phyloP scores from a whole-genome alignment of 1,284 basidiomycete genomes.

The Leccinum griseonigrum region DNA sequence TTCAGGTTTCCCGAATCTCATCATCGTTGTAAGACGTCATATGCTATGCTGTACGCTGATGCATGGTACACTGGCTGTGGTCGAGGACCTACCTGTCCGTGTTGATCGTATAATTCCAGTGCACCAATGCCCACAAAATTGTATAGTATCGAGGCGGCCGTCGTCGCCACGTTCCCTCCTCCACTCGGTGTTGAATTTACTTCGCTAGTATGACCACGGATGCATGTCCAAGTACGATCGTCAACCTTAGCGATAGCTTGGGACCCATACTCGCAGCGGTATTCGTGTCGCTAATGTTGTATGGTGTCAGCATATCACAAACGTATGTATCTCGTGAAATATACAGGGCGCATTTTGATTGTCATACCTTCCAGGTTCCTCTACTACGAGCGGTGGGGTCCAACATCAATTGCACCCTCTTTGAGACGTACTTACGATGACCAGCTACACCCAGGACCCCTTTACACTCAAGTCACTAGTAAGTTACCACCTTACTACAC shows the following conservation, averaged over 20 bases:
- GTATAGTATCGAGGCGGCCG: neutral
- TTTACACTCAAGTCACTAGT: conserved; percentile 19
- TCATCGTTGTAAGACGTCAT: neutral
- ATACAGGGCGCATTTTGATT: neutral
- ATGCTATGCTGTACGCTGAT: neutral
- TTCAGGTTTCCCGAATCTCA: neutral
- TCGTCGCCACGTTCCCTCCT: neutral
- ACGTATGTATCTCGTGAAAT: conserved; percentile 16
- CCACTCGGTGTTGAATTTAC: neutral
- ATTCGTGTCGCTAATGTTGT: conserved; percentile 24
- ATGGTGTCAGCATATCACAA: conserved; percentile 27
- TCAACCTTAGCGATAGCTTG: conserved; percentile 21
- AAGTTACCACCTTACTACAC: neutral
- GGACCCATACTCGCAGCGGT: conserved; percentile 24
- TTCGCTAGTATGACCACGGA: conserved; percentile 12
- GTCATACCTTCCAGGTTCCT: conserved; percentile 17
- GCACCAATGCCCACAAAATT: conserved; percentile 11
- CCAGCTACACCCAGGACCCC: conserved; percentile 17
- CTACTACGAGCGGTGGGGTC: conserved; percentile 28
- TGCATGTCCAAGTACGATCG: neutral
- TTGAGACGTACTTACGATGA: conserved; percentile 5
- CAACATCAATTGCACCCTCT: neutral
- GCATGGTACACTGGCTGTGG: neutral
- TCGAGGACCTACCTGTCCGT: conserved; percentile 8
- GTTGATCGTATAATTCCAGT: conserved; percentile 7